Conservation (phyloP, 2,329 filamentous ascomycete species). For the Botryosphaeria dothidea region DNA sequence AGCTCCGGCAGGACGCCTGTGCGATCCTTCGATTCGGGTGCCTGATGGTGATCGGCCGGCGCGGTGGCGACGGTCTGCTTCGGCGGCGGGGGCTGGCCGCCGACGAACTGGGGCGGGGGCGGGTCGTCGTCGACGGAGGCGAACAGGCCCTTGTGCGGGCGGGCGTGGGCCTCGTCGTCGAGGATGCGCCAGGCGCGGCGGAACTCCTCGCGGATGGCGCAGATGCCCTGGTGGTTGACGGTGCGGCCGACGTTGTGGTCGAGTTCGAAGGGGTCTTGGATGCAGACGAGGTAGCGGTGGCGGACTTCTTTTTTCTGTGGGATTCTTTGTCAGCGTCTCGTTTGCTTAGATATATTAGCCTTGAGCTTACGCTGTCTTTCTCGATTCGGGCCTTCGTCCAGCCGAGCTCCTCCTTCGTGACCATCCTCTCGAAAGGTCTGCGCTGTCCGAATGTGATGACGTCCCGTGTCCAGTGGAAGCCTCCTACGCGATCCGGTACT, state of each 20-base stretch:
- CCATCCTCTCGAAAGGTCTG: slow-evolving; percentile 63
- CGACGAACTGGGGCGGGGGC: slow-evolving; percentile 10
- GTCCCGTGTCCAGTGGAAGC: slow-evolving; percentile 79
- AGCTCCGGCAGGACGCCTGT: neutral
- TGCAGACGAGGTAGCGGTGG: slow-evolving; percentile 80
- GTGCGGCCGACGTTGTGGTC: slow-evolving; percentile 88
- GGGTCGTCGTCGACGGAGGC: slow-evolving; percentile 11
- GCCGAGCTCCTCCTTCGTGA: slow-evolving; percentile 75
- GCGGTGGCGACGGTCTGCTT: neutral
- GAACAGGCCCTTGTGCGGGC: slow-evolving; percentile 12
- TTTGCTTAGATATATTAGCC: too few species aligned
- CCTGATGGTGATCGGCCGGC: neutral
- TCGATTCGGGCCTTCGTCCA: slow-evolving; percentile 82
- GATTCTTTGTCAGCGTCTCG: neutral
- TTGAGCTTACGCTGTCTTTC: slow-evolving; percentile 46
- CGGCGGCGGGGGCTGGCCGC: neutral
- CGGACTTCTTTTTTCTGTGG: slow-evolving; percentile 64
- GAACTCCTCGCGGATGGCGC: slow-evolving; percentile 82
- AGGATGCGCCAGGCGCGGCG: slow-evolving; percentile 71
- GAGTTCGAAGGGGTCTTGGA: slow-evolving; percentile 88
- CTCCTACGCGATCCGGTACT: slow-evolving; percentile 46
- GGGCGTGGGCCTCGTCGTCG: neutral
- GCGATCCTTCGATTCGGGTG: neutral
- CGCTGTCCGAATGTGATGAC: slow-evolving; percentile 70
- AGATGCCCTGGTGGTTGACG: slow-evolving; percentile 79